A percentile compares a stretch with the other conserved stretches of the same genome.
Evolutionary conservation across 257 asterid species (phyloP).

Genomic region (Echites panduratus): DNA sequence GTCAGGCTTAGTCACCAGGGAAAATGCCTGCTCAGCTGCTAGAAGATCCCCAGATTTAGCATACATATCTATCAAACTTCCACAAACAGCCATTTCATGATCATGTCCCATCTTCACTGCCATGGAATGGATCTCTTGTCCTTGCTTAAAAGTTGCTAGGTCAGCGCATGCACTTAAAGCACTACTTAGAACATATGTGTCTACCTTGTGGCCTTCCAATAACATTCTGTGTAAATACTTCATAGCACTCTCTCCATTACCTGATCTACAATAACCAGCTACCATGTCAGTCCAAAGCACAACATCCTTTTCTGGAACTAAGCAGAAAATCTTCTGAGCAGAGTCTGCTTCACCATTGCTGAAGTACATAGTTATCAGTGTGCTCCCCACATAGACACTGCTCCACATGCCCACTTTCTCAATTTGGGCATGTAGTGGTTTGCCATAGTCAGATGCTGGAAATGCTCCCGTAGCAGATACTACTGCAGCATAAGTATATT

Average conservation of each 20-base stretch:
- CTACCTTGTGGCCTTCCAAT: constrained; percentile 33
- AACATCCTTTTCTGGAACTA: constrained; percentile 44
- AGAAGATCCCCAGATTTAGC: constrained; percentile 70
- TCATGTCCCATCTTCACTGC: constrained; percentile 54
- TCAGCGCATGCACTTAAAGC: constrained; percentile 74
- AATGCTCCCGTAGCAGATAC: constrained; percentile 40
- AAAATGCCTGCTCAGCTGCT: constrained; percentile 44
- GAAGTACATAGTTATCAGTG: constrained; percentile 69
- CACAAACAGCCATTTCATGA: constrained; percentile 47
- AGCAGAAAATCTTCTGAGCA: constrained; percentile 47
- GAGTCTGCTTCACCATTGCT: constrained; percentile 37
- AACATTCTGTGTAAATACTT: constrained; percentile 42
- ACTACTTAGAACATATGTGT: constrained; percentile 59
- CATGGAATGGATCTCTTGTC: constrained; percentile 65
- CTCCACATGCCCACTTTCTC: constrained; percentile 52
- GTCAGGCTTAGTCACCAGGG: constrained; percentile 30
- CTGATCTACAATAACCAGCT: constrained; percentile 59
- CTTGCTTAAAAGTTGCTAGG: constrained; percentile 59
- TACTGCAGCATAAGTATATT: constrained; percentile 64
- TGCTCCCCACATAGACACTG: constrained; percentile 47
- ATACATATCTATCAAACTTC: constrained; percentile 73
- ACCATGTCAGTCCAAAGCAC: constrained; percentile 94
- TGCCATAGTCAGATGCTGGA: constrained; percentile 50
- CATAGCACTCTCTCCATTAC: constrained; percentile 59
- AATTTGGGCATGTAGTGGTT: constrained; percentile 64